phyloP scores from a whole-genome alignment of 2,329 filamentous ascomycete genomes.

The Phialemoniopsis sp. region DNA sequence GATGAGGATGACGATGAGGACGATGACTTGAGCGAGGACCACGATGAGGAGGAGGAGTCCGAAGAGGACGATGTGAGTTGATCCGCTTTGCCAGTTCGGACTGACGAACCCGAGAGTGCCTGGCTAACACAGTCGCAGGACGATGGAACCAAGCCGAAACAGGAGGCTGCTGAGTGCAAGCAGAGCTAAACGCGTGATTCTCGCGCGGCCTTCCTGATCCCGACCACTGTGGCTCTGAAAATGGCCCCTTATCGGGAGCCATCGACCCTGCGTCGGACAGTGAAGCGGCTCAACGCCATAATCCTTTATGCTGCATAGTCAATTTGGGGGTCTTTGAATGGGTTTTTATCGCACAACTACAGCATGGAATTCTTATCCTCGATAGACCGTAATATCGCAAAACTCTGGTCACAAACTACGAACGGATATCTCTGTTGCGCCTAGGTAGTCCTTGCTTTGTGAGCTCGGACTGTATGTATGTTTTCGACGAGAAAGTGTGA shows the following conservation, averaged over 20 bases:
- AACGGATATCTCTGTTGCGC: too few species aligned
- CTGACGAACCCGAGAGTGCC: constrained; percentile 16
- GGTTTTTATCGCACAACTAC: too few species aligned
- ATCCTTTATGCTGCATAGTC: constrained; percentile 1
- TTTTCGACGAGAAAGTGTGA: too few species aligned
- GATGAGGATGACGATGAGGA: constrained; percentile 93
- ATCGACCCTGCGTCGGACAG: not conserved
- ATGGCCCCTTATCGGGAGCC: constrained; percentile 1
- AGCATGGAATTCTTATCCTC: too few species aligned
- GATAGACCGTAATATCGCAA: too few species aligned
- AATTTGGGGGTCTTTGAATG: constrained; percentile 7
- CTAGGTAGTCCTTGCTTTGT: too few species aligned
- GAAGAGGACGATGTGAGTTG: constrained; percentile 67
- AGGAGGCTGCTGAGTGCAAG: constrained; percentile 94
- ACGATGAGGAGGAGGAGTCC: constrained; percentile 78
- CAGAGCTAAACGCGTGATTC: constrained; percentile 67
- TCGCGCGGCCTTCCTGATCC: constrained; percentile 4
- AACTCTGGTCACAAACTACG: too few species aligned
- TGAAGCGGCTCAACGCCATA: constrained; percentile 1
- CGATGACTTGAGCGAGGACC: constrained; percentile 78
- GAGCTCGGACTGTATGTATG: too few species aligned
- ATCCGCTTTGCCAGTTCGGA: constrained; percentile 3
- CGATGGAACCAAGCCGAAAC: constrained; percentile 84
- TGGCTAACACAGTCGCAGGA: constrained; percentile 51
- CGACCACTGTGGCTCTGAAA: constrained; percentile 1